A percentile compares a stretch with the other conserved stretches of the same genome.
Conservation (phyloP, 1,284 basidiomycete genomes). For the Lignosus rhinocerotis region DNA sequence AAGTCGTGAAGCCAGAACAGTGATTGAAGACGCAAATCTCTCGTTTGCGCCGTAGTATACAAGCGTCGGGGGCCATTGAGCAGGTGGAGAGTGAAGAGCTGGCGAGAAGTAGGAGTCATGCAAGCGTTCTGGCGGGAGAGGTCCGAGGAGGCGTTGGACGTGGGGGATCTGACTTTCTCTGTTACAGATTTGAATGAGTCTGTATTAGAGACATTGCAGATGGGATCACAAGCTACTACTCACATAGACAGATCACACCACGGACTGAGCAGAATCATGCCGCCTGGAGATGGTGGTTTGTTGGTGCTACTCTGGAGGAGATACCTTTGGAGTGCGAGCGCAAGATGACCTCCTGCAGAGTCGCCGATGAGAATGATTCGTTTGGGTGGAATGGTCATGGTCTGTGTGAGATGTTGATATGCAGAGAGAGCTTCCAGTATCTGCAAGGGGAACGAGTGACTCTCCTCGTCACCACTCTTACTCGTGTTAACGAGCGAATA, state of each 20-base stretch:
- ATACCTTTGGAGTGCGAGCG: slow-evolving; percentile 16
- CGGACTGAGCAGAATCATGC: slow-evolving; percentile 18
- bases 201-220: neutral
- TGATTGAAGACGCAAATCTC: slow-evolving; percentile 12
- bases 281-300: slow-evolving; percentile 3
- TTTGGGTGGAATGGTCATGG: slow-evolving; percentile 5
- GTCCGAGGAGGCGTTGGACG: slow-evolving; percentile 6
- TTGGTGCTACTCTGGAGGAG: slow-evolving; percentile 6
- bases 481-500: slow-evolving; percentile 11
- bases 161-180: slow-evolving; percentile 7
- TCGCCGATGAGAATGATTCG: slow-evolving; percentile 18
- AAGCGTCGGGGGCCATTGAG: slow-evolving; percentile 17
- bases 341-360: slow-evolving; percentile 21
- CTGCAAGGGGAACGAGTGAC: slow-evolving; percentile 14
- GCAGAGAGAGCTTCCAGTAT: slow-evolving; percentile 20
- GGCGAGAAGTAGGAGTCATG: slow-evolving; percentile 18
- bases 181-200: neutral
- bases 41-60: slow-evolving; percentile 17
- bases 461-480: neutral
- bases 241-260: slow-evolving; percentile 21
- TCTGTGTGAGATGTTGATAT: slow-evolving; percentile 7
- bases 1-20: slow-evolving; percentile 1
- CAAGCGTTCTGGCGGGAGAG: neutral
- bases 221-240: neutral
- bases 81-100: slow-evolving; percentile 12